A percentile compares a stretch with the other conserved stretches of the same genome.
Evolutionary conservation across 75 land plant species (phyloP).

Genomic region (Adiantum capillusveneris): DNA sequence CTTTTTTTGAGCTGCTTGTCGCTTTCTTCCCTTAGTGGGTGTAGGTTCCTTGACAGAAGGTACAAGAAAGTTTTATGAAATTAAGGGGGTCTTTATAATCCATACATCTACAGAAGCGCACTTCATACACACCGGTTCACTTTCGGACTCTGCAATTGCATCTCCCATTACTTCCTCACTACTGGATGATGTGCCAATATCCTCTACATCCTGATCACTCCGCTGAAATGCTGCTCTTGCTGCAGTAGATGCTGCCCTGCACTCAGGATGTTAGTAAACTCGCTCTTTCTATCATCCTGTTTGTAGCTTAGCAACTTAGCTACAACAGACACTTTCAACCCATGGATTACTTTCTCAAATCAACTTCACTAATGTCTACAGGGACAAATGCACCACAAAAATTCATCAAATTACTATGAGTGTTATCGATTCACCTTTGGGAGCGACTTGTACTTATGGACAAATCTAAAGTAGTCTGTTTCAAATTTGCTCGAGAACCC

Average conservation of each 20-base stretch:
- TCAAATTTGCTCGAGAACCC: conserved; percentile 40
- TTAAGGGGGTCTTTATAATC: background rate
- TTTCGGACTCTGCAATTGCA: conserved; percentile 51
- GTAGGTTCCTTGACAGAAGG: conserved; percentile 19
- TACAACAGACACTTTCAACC: no score
- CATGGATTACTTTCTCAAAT: no score
- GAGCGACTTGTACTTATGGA: conserved; percentile 44
- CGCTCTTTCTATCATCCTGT: background rate
- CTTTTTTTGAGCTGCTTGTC: conserved; percentile 60
- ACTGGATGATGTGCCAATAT: conserved; percentile 43
- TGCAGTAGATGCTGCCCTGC: conserved; percentile 58
- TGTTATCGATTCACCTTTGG: conserved; percentile 56
- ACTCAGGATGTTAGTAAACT: background rate
- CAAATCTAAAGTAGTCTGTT: conserved; percentile 78
- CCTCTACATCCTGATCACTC: conserved; percentile 46
- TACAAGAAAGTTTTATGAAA: background rate
- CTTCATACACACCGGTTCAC: conserved; percentile 45
- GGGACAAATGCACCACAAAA: background rate
- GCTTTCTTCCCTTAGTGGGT: conserved; percentile 41
- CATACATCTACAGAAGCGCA: background rate
- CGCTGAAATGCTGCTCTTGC: conserved; percentile 36
- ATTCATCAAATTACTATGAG: no score
- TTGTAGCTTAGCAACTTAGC: no score
- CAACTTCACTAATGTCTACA: no score
- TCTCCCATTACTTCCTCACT: conserved; percentile 42